Evolutionary conservation across 176 grass and related monocot species (phyloP), one percentile per base, ranked within the genome.

Genomic region (Carex cristatella): DNA sequence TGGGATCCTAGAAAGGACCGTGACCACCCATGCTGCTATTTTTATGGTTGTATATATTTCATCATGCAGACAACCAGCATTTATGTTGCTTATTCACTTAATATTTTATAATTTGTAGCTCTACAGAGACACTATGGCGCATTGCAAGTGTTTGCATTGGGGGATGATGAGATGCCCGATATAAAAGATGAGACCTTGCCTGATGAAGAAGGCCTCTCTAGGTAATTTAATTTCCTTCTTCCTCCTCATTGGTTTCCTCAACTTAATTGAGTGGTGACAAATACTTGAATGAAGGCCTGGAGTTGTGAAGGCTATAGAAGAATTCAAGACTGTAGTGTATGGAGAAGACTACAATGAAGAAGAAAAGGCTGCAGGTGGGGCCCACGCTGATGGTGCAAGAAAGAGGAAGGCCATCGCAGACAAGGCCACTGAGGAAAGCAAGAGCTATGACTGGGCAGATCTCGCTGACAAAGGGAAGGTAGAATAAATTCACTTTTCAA

Each of bases 41-140:
- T 55, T 55, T 77, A 55, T 77, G 23, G 72, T 77, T 77, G n/a
- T 77, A 15, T 16, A 31, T 10, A 55, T 77, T 23, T 69, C 66
- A 69, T 49, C 27, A 49, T 49, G 7, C 40, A 48, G 40, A 73
- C 35, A 73, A 23, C 5, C 7, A 44, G 67, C 14, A 42, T 73
- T 32, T 58, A 3, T 55, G 60, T 48, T 15, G 23, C 18, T 32
- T 65, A 31, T 49, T 68, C 10, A 51, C 70, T 51, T 74, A 2
- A 19, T 73, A 4, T 74, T 82, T 67, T 81, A 37, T 58, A 16
- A 81, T 81, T 60, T 87, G 81, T 87, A 98, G 95, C 91, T 88
- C 88, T 98, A 70, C 95, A 98, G 87, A 92, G 90, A 79, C 95
- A 98, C 79, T 95, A 98, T 68, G 95, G 91, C 13, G 91, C 92